Evolutionary conservation across 2,329 filamentous ascomycete genomes (phyloP), one percentile per base, ranked within the genome.

Genomic region (Monilinia laxa): DNA sequence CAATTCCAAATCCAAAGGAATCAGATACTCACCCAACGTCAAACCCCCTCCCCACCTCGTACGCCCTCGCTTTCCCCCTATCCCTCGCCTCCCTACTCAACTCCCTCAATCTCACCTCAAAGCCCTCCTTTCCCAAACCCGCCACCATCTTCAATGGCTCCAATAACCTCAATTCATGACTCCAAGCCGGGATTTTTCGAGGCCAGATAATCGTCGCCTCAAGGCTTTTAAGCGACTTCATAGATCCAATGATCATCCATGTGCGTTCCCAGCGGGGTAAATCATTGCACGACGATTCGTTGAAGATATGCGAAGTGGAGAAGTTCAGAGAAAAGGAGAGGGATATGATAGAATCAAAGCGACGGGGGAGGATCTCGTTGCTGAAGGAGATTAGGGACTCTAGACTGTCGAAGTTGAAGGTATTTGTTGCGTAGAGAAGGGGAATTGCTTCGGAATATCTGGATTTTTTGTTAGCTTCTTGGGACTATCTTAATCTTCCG

Each of bases 391-490:
- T 71, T n/a, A 72, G 56, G 2, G 54, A 56, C 64, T 73, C 72
- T 54, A 72, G 67, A 54, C 67, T 67, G 20, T 72, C 69, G 38
- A 74, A 73, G n/a, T 74, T 70, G 56, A 74, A 73, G 12, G 55
- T 71, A 42, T 72, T 74, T 55, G 67, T 60, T 20, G 64, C 66
- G 58, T 74, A 74, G n/a, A 74, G 68, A 5, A 73, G 60, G 18
- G 65, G 23, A 18, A 73, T 68, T 57, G 71, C 70, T 45, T 73
- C 70, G 10, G 67, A 59, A 31, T 74, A 74, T 47, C 73, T 74
- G 51, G 47, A 10, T 51, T 12, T 1, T 31, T 18, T 49, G 20
- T 49, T 60, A 35, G 20, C 25, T 60, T 25, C 11, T 49, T 49
- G 7, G 25, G 25, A 1, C 18, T 47, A 14, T n/a, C 6, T 31